Base-by-base conservation (phyloP, 345 rosid genomes). In the Eucalyptus curtisii region DNA sequence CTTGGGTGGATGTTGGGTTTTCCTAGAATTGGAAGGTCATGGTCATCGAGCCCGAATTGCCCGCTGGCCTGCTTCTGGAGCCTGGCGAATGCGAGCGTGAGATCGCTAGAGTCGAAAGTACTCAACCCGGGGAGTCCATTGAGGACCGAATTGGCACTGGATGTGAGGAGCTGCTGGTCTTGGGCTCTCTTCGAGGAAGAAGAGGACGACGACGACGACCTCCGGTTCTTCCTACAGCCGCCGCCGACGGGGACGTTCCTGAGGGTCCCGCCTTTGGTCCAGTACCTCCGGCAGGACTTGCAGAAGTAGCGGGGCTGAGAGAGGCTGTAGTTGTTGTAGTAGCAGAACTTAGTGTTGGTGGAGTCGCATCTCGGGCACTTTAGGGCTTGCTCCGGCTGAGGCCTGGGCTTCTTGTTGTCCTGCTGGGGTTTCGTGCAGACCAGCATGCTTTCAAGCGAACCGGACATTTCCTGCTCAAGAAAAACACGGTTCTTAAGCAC, bases 301-400 rank as follows among this genome's bases (percentile, higher is more conserved):
- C 98, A 96, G 87, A 96, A 96, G 95, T 95, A 95, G 89, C 98
- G 92, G 37, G 98, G 98, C 92, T 96, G 98, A 71, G 97, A 89
- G 86, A 95, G 96, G 89, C 97, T 96, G 93, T 96, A 96, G 94
- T 96, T 96, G 94, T 96, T 96, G 96, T 96, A 96, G 93, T 96
- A 96, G 92, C 98, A 96, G 91, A 96, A 96, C 90, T 96, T 96
- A 91, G 98, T 96, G 95, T 96, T 96, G 76, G 94, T 91, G 90
- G 98, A 96, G 80, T 95, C 96, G 87, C 98, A 96, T 88, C 98
- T 92, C 31, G 98, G 98, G 68, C 98, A 96, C 24, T 93, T 93
- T 19, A 92, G 95, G 17, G 95, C 94, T 90, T 94, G 96, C 87
- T 94, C 97, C n/a, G 94, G 95, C 90, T 88, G 93, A 31, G 94